Evolutionary conservation across 805 yeast species (phyloP), one percentile per base, ranked within the genome.

Genomic region (Grigorovia humatica): DNA sequence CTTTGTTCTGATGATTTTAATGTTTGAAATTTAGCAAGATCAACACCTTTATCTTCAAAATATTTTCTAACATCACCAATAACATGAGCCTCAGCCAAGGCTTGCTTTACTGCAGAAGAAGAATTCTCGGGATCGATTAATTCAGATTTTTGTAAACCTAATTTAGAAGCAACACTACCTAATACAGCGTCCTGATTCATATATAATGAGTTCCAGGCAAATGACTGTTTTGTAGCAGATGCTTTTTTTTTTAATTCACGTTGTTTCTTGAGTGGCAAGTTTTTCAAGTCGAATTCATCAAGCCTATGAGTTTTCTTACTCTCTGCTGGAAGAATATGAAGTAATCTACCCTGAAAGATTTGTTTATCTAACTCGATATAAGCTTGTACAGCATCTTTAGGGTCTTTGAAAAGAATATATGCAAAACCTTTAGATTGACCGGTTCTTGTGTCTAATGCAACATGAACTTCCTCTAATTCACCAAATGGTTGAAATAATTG

Each of bases 31-130:
- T 81, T 76, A 2, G 83, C 74, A 54, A 93, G 71, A 71, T 91
- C 96, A 44, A 93, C 87, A 40, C 96, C 95, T 63, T 83, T 83
- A 23, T 73, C 69, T 66, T 88, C 96, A 67, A 93, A 93, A 69
- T 82, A 93, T 59, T 80, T 80, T 62, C 96, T 79, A 12, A 93
- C 96, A 67, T 85, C 93, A 46, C 90, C 93, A 61, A 93, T 83
- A 17, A 90, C 96, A 63, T 89, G 93, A 2, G 97, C 95, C 71
- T 93, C 99, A 0, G 99, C 98, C 56, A 93, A 76, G 0, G 99
- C 98, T 69, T 90, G 98, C 65, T 90, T 88, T 13, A 93, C 98
- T 1, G 96, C 97, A 49, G 96, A 85, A 54, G 76, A 82, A 8
- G 95, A 77, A 57, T 82, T 87, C 59, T 88, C 85, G 1, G 96